These are phyloP conservation scores for Trametes cubensis DNA, from an alignment of 768 basidiomycete genomes.

Conservation along the genomic window DNA sequence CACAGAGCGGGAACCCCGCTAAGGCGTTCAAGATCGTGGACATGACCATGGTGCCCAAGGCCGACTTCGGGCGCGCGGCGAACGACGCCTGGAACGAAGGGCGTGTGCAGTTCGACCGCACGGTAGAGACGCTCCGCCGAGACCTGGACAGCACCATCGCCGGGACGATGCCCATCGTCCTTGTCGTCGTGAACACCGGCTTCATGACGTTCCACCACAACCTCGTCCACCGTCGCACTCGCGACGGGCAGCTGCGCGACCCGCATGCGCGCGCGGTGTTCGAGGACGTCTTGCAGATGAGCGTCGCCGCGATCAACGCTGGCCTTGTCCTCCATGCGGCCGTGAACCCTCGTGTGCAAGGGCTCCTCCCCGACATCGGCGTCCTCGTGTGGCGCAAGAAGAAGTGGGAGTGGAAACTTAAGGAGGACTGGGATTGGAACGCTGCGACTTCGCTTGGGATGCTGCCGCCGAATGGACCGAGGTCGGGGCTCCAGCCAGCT, in stretches of 20 bases:
- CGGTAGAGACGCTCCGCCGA: background rate
- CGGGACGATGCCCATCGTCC: background rate
- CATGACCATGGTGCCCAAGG: background rate
- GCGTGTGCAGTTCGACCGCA: background rate
- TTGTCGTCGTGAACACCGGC: conserved; percentile 2
- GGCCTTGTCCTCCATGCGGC: background rate
- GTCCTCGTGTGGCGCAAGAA: background rate
- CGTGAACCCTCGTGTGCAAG: background rate
- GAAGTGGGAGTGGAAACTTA: background rate
- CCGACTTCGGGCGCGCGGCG: background rate
- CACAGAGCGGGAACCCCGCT: background rate
- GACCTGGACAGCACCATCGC: background rate
- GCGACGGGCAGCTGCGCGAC: background rate
- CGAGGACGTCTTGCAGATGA: background rate
- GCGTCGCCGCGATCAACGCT: background rate
- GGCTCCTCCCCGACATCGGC: background rate
- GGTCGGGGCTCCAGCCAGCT: background rate
- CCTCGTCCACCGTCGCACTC: background rate
- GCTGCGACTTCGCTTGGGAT: background rate
- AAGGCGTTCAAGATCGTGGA: conserved; percentile 3
- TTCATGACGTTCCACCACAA: background rate
- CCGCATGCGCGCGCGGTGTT: background rate
- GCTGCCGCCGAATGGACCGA: background rate
- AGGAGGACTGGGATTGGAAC: conserved; percentile 1
- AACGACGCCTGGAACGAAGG: background rate